Conservation (phyloP, 768 basidiomycete species). For the Lactarius quietus region DNA sequence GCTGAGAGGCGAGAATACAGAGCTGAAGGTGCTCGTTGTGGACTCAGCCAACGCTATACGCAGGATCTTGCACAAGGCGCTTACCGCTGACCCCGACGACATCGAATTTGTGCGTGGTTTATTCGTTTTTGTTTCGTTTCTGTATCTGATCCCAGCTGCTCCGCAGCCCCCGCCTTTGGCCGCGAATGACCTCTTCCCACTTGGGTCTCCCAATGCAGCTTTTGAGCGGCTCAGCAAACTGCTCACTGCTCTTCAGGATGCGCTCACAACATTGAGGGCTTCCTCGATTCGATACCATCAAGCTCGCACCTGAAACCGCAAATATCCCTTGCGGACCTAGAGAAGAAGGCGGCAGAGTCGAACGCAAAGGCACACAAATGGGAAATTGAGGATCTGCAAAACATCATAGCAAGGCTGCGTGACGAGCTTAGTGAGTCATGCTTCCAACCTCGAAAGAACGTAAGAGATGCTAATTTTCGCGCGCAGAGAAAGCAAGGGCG, state of each 20-base stretch:
- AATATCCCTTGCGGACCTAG: constrained; percentile 14
- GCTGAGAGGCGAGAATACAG: constrained; percentile 61
- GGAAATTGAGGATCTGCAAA: constrained; percentile 50
- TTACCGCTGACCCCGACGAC: constrained; percentile 36
- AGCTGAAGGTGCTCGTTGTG: constrained; percentile 57
- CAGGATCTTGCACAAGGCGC: constrained; percentile 46
- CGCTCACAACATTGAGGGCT: constrained; percentile 21
- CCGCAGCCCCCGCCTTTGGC: constrained; percentile 30
- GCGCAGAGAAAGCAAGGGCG: constrained; percentile 35
- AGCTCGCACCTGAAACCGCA: constrained; percentile 10
- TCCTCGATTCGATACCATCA: background rate
- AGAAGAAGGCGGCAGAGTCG: constrained; percentile 23
- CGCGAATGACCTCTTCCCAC: constrained; percentile 30
- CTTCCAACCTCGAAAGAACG: background rate
- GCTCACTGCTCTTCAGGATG: constrained; percentile 30
- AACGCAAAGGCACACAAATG: constrained; percentile 32
- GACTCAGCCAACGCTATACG: constrained; percentile 64
- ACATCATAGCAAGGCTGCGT: constrained; percentile 48
- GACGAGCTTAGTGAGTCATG: constrained; percentile 52
- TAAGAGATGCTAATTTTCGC: constrained; percentile 2
- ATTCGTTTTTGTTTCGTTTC: constrained; percentile 24
- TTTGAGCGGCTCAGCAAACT: constrained; percentile 30
- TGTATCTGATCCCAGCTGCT: background rate
- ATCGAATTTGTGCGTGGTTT: constrained; percentile 45
- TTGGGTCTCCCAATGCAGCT: constrained; percentile 29